Evolutionary conservation across 2,329 filamentous ascomycete species (phyloP).

Genomic region (Paecilomyces sp.): DNA sequence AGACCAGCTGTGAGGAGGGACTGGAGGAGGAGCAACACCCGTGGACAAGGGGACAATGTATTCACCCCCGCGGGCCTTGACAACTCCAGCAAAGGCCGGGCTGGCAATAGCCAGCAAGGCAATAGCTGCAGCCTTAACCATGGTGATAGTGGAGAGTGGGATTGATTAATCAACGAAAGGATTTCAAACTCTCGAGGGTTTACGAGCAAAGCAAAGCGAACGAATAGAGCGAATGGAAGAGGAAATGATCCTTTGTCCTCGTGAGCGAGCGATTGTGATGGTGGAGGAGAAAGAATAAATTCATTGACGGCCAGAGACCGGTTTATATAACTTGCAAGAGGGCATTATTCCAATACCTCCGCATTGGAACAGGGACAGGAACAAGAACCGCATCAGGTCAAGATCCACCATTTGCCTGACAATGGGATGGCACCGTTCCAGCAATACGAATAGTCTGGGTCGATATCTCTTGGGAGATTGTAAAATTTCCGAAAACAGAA

Average conservation of each 20-base stretch:
- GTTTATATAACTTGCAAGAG: background rate
- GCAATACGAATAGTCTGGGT: background rate
- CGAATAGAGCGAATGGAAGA: slow-evolving; percentile 9
- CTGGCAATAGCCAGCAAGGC: slow-evolving; percentile 28
- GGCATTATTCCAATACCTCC: background rate
- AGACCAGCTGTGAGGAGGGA: background rate
- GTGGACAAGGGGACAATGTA: background rate
- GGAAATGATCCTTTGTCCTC: slow-evolving; percentile 6
- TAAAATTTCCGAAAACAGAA: background rate
- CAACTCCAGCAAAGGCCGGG: slow-evolving; percentile 28
- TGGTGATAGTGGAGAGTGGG: slow-evolving; percentile 13
- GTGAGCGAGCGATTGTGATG: background rate
- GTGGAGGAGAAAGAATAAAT: background rate
- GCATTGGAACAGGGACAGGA: background rate
- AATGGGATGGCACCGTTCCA: background rate
- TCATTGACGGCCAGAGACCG: background rate
- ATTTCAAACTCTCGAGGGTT: background rate
- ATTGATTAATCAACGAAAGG: slow-evolving; percentile 10
- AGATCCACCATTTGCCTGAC: background rate
- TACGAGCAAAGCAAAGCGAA: slow-evolving; percentile 12
- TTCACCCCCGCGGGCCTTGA: slow-evolving; percentile 13
- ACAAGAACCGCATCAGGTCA: background rate
- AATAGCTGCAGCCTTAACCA: slow-evolving; percentile 26
- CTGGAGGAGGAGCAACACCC: background rate
- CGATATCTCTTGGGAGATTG: background rate